Conservation (phyloP, 2,329 filamentous ascomycete genomes). For the Epichloe brachyelytri region DNA sequence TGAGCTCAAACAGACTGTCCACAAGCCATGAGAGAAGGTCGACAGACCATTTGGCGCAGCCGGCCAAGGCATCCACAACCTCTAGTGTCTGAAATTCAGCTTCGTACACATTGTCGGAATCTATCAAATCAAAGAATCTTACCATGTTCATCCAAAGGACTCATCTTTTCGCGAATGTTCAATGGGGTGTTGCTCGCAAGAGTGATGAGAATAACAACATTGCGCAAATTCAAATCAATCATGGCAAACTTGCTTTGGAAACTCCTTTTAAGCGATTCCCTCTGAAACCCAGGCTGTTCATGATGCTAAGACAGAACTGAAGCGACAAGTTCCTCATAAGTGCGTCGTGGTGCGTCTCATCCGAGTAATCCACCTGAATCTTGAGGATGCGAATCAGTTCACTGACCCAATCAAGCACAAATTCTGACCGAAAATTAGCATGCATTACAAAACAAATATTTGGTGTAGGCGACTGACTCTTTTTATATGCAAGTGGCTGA, state of each 20-base stretch:
- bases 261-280: slow-evolving; percentile 48
- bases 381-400: slow-evolving; percentile 59
- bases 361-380: slow-evolving; percentile 68
- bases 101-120: not conserved
- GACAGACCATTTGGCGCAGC: slow-evolving; percentile 66
- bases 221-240: slow-evolving; percentile 61
- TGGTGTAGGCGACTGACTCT: slow-evolving; percentile 12
- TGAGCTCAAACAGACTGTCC: slow-evolving; percentile 44
- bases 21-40: slow-evolving; percentile 53
- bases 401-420: slow-evolving; percentile 48
- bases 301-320: slow-evolving; percentile 63
- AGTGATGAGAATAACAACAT: slow-evolving; percentile 52
- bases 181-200: slow-evolving; percentile 46
- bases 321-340: slow-evolving; percentile 61
- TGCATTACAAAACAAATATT: not conserved
- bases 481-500: slow-evolving; percentile 31
- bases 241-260: slow-evolving; percentile 64
- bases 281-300: slow-evolving; percentile 64
- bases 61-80: slow-evolving; percentile 57
- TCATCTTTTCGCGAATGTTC: slow-evolving; percentile 40
- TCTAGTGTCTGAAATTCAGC: slow-evolving; percentile 31
- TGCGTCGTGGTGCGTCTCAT: slow-evolving; percentile 58
- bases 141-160: slow-evolving; percentile 48
- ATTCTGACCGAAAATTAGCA: slow-evolving; percentile 28
- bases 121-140: slow-evolving; percentile 6